Base-by-base conservation (phyloP, 2,329 filamentous ascomycete species). In the Alternaria tenuissima region DNA sequence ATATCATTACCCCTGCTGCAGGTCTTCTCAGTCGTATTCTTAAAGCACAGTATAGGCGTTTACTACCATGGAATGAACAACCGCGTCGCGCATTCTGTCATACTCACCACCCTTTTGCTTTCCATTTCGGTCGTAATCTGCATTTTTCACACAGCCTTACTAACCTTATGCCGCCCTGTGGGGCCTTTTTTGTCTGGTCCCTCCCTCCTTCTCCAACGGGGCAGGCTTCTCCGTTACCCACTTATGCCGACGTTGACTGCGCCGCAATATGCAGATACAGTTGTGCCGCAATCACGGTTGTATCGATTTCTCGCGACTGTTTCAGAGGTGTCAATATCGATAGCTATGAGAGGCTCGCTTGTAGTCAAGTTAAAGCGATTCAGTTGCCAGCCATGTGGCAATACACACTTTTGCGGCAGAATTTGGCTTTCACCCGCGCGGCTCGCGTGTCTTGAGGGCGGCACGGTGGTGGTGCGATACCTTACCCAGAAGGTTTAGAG, bases 271-370 rank as follows among this genome's bases (percentile, higher is more conserved):
- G 61, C 48, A 38, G 52, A 30, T 52, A 38, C 18, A 26, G 53
- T 39, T n/a, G 54, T 53, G 62, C 62, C 62, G 62, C 62, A 64
- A 64, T 62, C 56, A 64, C 44, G 30, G 56, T 46, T 36, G 51
- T 60, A 60, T 60, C 41, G 57, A 38, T 46, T 47, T 26, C 24
- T 20, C 22, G 46, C 44, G 18, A 41, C 34, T 36, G n/a, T 44
- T 60, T 52, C 46, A 52, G 47, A 62, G 39, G 6, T 24, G 26
- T 42, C 36, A 52, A 48, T 38, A 56, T 22, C 34, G 7, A 16
- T 20, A 22, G 14, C 47, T 47, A 28, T 44, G 36, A 44, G 24
- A 28, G 54, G 54, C 30, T 51, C 54, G 54, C 26, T 18, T 51
- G 16, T 30, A 0, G 32, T 7, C 30, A 36, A 36, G 20, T 24